These are phyloP conservation scores for Colletotrichum caudatum DNA, from an alignment of 2,329 filamentous ascomycete species.

Conservation along the genomic window DNA sequence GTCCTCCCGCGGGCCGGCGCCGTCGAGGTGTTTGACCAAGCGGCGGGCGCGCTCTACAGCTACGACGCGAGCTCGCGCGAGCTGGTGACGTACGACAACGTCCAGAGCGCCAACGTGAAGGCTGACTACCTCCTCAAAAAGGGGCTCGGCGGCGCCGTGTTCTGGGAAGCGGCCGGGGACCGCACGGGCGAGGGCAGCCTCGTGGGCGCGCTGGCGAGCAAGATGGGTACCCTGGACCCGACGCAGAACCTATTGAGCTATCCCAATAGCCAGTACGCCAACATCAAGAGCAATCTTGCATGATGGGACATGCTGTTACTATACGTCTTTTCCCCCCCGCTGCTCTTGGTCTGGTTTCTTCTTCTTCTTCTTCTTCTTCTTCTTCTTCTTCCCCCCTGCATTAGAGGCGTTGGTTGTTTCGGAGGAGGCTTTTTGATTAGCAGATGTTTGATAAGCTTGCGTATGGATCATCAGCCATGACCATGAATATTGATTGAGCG, in stretches of 20 bases:
- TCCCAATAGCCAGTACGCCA: conserved; percentile 69
- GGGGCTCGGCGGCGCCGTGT: conserved; percentile 81
- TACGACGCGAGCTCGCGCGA: conserved; percentile 70
- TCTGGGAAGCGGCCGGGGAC: conserved; percentile 86
- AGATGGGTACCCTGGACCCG: conserved; percentile 62
- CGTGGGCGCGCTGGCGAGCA: conserved; percentile 63
- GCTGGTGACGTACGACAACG: conserved; percentile 79
- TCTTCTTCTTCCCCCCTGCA: neutral
- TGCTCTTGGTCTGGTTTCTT: neutral
- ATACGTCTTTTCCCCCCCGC: neutral
- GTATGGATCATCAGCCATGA: conserved; percentile 1
- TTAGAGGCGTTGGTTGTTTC: neutral
- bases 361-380: neutral
- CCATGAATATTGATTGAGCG: neutral
- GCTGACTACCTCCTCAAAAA: conserved; percentile 70
- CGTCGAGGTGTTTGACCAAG: conserved; percentile 66
- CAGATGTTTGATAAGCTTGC: neutral
- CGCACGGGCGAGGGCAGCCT: conserved; percentile 65
- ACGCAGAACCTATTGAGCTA: conserved; percentile 66
- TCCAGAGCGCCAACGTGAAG: conserved; percentile 70
- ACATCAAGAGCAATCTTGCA: conserved; percentile 57
- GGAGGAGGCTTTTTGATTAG: neutral
- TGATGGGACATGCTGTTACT: neutral
- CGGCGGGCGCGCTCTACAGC: conserved; percentile 75
- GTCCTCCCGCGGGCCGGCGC: conserved; percentile 73